Percentiles rank a stretch among this genome's conserved stretches.
phyloP scores from a whole-genome alignment of 768 basidiomycete genomes.

The Tephrocybe sp. region DNA sequence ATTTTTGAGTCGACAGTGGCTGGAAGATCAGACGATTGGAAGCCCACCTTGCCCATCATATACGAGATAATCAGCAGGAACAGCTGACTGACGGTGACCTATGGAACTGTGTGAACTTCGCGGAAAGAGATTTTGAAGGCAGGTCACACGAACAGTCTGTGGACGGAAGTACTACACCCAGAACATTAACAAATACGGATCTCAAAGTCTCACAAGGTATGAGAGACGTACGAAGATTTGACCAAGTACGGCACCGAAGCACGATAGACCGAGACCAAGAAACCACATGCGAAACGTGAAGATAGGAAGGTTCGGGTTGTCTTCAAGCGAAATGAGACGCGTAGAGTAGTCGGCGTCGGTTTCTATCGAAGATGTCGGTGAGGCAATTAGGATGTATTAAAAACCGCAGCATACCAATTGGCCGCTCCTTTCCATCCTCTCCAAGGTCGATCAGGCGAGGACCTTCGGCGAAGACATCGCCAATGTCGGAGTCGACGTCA shows the following conservation, averaged over 20 bases:
- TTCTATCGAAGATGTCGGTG: slow-evolving; percentile 17
- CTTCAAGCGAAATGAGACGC: slow-evolving; percentile 53
- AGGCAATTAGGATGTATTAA: background rate
- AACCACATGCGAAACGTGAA: slow-evolving; percentile 60
- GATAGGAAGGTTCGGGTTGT: slow-evolving; percentile 47
- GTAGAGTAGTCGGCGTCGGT: slow-evolving; percentile 47
- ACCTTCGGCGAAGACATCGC: too few species aligned
- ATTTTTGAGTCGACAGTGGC: too few species aligned
- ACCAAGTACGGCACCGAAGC: slow-evolving; percentile 53
- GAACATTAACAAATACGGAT: background rate
- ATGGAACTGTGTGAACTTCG: too few species aligned
- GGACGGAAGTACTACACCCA: slow-evolving; percentile 45
- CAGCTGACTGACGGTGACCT: slow-evolving; percentile 20
- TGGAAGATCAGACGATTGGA: too few species aligned
- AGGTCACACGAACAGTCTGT: slow-evolving; percentile 21
- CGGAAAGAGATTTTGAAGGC: too few species aligned
- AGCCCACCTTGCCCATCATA: slow-evolving; percentile 26
- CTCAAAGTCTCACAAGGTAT: background rate
- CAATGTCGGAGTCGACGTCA: too few species aligned
- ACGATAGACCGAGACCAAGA: slow-evolving; percentile 52
- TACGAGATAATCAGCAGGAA: background rate
- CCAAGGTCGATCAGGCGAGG: slow-evolving; percentile 39
- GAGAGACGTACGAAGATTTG: slow-evolving; percentile 52
- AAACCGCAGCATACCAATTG: slow-evolving; percentile 36
- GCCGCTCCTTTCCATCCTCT: slow-evolving; percentile 47